Base-by-base conservation (phyloP, 2,329 filamentous ascomycete species). In the Bipolaris sorokiniana region DNA sequence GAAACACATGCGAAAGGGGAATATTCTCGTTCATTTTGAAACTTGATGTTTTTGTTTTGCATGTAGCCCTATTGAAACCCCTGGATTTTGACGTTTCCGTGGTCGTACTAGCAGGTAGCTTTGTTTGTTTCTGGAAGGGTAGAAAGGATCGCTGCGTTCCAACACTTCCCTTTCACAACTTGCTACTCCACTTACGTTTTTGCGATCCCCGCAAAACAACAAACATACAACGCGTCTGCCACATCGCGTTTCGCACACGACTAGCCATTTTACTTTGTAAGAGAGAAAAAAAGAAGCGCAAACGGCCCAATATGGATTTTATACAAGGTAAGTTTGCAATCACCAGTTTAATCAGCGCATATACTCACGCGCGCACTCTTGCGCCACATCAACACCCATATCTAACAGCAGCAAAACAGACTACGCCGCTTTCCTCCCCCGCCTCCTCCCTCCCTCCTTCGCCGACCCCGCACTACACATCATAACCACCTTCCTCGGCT, bases 401-500 rank as follows among this genome's bases (percentile, higher is more conserved):
- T 53, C 63, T 67, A 61, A 67, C 58, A n/a, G n/a, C 26, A 15
- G 18, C 13, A n/a, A 18, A 28, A 10, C 60, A 76, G 74, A 75
- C 60, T 75, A 73, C 56, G 48, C 67, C 16, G 59, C 65, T 20
- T 58, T 74, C 44, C 68, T 74, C 61, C 66, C 68, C 11, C 62
- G 63, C 45, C 62, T 73, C 62, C 68, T 76, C 54, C 72, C 72
- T 11, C 62, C 74, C 10, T 67, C 71, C 38, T 54, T 76, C 57
- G 66, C 70, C 34, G 65, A 58, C 57, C 66, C 72, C 7, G 62
- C 74, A 53, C 64, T 75, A 53, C 70, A 65, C 38, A 40, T 70
- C 40, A 22, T 73, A 44, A 69, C 70, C 7, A 72, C 69, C 47
- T 41, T 56, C 38, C 67, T 72, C 58, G 68, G 67, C 62, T 47